Evolutionary conservation across 1,284 basidiomycete genomes (phyloP), one percentile per base, ranked within the genome.

Genomic region (Ganoderma lingzhi): DNA sequence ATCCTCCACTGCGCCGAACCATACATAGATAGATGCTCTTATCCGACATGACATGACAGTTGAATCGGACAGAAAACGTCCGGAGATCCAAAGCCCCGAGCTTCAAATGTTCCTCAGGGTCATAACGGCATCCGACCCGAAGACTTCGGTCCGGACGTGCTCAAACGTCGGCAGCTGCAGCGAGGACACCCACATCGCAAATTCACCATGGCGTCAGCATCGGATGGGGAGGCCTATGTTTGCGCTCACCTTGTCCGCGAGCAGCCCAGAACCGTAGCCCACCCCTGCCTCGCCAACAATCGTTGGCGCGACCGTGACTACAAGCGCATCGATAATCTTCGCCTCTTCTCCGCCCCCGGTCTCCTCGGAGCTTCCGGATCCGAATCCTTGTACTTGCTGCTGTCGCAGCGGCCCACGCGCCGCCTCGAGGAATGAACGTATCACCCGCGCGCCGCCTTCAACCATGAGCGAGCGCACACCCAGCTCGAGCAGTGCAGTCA

Each of bases 371-470:
- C 48, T 76, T 76, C 45, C 45, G 19, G 6, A n/a, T 48, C 15
- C 64, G 67, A 14, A 41, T 58, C 37, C 15, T n/a, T n/a, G 42
- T 45, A 19, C 2, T n/a, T n/a, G 42, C 53, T 59, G 6, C 53
- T 59, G 6, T 39, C 32, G 32, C 56, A 15, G 19, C 35, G 17
- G 17, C 3, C 32, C 17, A 30, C 59, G 62, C 19, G 80, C 78
- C 32, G 82, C 81, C 1, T 79, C 76, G 28, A 98, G 82, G 80
- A 97, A 96, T 1, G 93, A 90, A 19, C 87, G 84, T 67, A 99
- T 96, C 69, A 99, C 86, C 5, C 84, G 82, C 4, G 95, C 93
- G 19, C 97, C 97, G 64, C 97, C 97, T 83, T 99, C 97, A 12
- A 98, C 93, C 97, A 99, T 99, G 64, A 98, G 83, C 3, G 91